Evolutionary conservation across 2,329 filamentous ascomycete genomes (phyloP).

Genomic region (Phoma sp.): DNA sequence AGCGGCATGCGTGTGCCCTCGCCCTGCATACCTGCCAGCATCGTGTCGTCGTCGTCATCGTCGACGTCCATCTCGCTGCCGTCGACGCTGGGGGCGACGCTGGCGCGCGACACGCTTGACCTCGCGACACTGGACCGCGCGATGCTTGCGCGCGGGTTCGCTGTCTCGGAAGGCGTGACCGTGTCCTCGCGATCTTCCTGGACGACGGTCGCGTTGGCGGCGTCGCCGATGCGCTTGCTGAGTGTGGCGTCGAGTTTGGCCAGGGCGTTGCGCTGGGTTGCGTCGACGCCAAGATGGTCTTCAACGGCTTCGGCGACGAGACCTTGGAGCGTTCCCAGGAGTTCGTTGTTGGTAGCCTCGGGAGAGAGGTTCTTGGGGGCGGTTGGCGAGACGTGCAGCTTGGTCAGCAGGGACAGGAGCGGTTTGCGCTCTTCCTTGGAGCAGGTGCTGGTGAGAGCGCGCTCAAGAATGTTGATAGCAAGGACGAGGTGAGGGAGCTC

Average conservation of each 20-base stretch:
- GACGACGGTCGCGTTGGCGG: constrained; percentile 18
- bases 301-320: constrained; percentile 57
- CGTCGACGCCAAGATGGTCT: constrained; percentile 57
- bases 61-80: constrained; percentile 26
- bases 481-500: constrained; percentile 82
- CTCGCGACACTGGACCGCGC: not conserved
- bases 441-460: constrained; percentile 66
- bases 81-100: constrained; percentile 14
- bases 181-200: constrained; percentile 19
- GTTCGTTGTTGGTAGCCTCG: constrained; percentile 25
- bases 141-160: constrained; percentile 3
- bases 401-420: constrained; percentile 69
- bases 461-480: constrained; percentile 77
- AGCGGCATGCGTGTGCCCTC: constrained; percentile 45
- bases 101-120: constrained; percentile 1
- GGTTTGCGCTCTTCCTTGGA: constrained; percentile 84
- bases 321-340: constrained; percentile 47
- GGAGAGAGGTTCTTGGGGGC: constrained; percentile 36
- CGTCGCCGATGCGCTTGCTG: constrained; percentile 58
- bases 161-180: constrained; percentile 22
- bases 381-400: constrained; percentile 76
- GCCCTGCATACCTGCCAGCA: constrained; percentile 42
- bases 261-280: constrained; percentile 60
- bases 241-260: constrained; percentile 59
- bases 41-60: constrained; percentile 42